phyloP scores from a whole-genome alignment of 148 eudicot species.

The Vaccinium macrocarpon region DNA sequence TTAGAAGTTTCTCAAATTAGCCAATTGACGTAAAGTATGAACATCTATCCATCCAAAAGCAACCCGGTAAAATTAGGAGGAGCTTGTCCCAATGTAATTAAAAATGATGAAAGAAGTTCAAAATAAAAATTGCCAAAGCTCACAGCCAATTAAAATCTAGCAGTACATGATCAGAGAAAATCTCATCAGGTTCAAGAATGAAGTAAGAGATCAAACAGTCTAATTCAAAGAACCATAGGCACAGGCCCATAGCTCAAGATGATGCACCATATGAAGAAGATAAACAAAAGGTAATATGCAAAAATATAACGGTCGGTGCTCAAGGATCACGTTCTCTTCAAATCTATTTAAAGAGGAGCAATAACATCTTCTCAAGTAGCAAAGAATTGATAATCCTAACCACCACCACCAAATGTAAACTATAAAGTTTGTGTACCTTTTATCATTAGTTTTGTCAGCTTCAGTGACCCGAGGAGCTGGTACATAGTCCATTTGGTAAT shows the following conservation, averaged over 20 bases:
- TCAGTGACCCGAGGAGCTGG: slow-evolving; percentile 93
- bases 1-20: not conserved
- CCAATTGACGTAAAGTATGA: not conserved
- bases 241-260: not conserved
- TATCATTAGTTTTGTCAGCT: slow-evolving; percentile 85
- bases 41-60: not conserved
- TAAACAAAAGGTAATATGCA: not conserved
- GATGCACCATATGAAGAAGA: not conserved
- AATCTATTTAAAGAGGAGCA: not conserved
- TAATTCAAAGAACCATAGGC: not conserved
- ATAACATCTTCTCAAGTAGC: not conserved
- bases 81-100: not conserved
- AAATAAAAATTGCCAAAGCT: not conserved
- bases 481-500: slow-evolving; percentile 75
- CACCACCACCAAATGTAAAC: not conserved
- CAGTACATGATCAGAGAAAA: not conserved
- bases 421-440: slow-evolving; percentile 33
- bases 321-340: not conserved
- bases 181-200: not conserved
- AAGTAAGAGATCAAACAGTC: not conserved
- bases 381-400: not conserved
- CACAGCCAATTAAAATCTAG: not conserved
- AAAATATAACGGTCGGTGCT: not conserved
- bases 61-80: not conserved
- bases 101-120: not conserved